These are phyloP conservation scores for Tephrocybe sp. DNA, from an alignment of 768 basidiomycete species.

Conservation along the genomic window DNA sequence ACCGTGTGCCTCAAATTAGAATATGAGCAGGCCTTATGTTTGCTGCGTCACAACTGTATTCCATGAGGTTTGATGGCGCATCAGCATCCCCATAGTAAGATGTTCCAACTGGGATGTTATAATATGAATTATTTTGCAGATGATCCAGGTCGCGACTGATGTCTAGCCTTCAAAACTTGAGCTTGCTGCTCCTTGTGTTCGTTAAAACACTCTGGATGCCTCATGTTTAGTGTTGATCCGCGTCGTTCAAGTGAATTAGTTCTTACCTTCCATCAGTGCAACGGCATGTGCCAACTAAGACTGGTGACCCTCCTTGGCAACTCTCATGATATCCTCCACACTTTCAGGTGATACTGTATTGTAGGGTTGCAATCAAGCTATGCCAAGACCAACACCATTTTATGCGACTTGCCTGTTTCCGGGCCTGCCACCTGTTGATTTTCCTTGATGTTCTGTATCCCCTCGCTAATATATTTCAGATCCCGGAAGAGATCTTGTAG, in stretches of 20 bases:
- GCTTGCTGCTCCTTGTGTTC: conserved; percentile 3
- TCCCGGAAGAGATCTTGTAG: conserved; percentile 13
- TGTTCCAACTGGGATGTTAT: too few relatives aligned
- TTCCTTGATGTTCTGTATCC: conserved; percentile 1
- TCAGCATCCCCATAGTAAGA: too few relatives aligned
- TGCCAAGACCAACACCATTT: not conserved
- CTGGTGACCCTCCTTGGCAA: conserved; percentile 10
- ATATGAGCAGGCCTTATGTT: too few relatives aligned
- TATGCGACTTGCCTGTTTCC: conserved; percentile 7
- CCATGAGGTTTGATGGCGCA: too few relatives aligned
- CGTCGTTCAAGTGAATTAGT: not conserved
- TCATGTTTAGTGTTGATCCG: conserved; percentile 5
- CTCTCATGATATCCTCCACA: conserved; percentile 9
- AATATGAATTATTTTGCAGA: not conserved
- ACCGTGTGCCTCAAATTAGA: too few relatives aligned
- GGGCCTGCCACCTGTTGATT: conserved; percentile 1
- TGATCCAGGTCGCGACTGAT: not conserved
- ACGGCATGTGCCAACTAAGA: conserved; percentile 10
- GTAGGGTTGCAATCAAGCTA: not conserved
- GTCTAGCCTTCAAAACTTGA: conserved; percentile 1
- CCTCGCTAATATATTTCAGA: conserved; percentile 8
- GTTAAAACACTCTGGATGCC: conserved; percentile 8
- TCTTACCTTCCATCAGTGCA: conserved; percentile 15
- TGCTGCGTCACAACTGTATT: too few relatives aligned
- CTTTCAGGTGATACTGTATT: conserved; percentile 8